Evolutionary conservation across 345 rosid species (phyloP).

Genomic region (Aurinia saxatilis): DNA sequence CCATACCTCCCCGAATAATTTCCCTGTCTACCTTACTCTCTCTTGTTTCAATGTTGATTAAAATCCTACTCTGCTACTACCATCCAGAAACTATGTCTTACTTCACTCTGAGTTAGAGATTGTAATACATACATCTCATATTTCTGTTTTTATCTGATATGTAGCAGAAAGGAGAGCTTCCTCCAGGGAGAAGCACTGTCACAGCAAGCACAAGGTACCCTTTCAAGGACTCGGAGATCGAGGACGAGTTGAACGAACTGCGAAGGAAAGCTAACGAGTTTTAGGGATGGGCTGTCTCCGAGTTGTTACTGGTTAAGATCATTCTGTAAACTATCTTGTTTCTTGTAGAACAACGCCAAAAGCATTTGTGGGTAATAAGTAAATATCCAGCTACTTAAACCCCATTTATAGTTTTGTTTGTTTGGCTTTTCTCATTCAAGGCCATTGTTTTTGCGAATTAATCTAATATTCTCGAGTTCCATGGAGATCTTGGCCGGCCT

Average conservation of each 20-base stretch:
- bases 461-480: no score
- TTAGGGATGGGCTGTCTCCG: slow-evolving; percentile 12
- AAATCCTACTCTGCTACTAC: background rate
- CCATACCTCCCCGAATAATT: no score
- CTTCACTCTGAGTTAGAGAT: background rate
- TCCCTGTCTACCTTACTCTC: background rate
- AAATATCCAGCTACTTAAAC: slow-evolving; percentile 17
- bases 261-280: slow-evolving; percentile 34
- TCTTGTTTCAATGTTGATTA: background rate
- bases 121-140: background rate
- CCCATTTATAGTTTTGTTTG: slow-evolving; percentile 1
- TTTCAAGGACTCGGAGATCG: slow-evolving; percentile 33
- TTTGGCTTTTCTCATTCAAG: background rate
- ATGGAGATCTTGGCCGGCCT: no score
- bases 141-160: background rate
- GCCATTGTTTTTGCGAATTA: background rate
- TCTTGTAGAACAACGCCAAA: slow-evolving; percentile 16
- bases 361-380: slow-evolving; percentile 19
- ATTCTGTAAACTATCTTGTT: slow-evolving; percentile 11
- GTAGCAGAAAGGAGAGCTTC: slow-evolving; percentile 36
- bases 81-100: background rate
- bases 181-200: slow-evolving; percentile 29
- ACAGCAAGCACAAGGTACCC: slow-evolving; percentile 27
- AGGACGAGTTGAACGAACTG: slow-evolving; percentile 29
- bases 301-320: slow-evolving; percentile 2